Base-by-base conservation (phyloP, 768 basidiomycete genomes). In the Aureoboletus auriporus region DNA sequence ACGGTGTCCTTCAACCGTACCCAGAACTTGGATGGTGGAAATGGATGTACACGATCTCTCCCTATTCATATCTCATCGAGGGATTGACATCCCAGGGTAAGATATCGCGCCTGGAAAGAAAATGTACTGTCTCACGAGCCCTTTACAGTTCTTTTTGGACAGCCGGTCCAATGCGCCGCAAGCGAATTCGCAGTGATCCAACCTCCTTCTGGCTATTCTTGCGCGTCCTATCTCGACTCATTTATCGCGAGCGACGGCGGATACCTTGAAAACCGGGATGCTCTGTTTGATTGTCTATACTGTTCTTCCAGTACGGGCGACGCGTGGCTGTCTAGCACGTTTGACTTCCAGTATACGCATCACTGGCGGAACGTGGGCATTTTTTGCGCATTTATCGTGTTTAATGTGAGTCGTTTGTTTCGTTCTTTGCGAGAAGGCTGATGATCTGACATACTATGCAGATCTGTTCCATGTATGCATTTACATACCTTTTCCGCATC, bases 1-100 rank as follows among this genome's bases (percentile, higher is more conserved):
- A 84, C 52, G 84, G 84, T 51, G 81, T 86, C 33, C 59, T 88
- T 4, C 86, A 88, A 55, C 85, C 85, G 7, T 83, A 70, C 58
- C 54, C 71, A 7, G 69, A 72, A 14, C 76, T 87, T 3, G 78
- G 78, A 10, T 84, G 83, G 79, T 88, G 85, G 85, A 59, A 66
- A 44, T 87, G 84, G 84, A 83, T 86, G 83, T 86, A 76, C 52
- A 70, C 61, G 46, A 8, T 76, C 28, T 78, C 78, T 4, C 79
- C 79, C 1, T 80, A 70, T 60, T 76, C 77, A 1, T 83, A 84
- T 54, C 65, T 83, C 26, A 70, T 84, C 47, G 80, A 80, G 42
- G 74, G 67, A 28, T 52, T 77, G 20, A 53, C 70, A 8, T 67
- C 72, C 0, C 69, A 74, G 61, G 65, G 84, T 86, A 56, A 52